These are phyloP conservation scores for Clohesyomyces aquaticus DNA, from an alignment of 495 filamentous ascomycete genomes.

Conservation along the genomic window DNA sequence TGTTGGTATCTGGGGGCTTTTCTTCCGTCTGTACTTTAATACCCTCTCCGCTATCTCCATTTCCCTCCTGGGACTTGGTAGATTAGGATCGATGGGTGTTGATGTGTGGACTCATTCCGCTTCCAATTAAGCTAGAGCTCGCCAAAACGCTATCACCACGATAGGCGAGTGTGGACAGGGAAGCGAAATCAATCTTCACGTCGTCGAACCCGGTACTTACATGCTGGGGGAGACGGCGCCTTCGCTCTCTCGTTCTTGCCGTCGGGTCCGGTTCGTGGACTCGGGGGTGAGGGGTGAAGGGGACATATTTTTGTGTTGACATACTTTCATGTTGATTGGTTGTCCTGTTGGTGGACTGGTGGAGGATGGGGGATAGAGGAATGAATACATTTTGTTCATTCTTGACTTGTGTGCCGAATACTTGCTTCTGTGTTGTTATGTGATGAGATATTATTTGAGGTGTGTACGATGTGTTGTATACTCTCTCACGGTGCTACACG, in stretches of 20 bases:
- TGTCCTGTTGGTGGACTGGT: no score
- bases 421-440: no score
- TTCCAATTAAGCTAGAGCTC: constrained; percentile 66
- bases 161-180: constrained; percentile 67
- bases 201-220: constrained; percentile 4
- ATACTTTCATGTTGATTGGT: no score
- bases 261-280: constrained; percentile 8
- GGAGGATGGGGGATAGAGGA: neutral
- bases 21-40: neutral
- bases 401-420: no score
- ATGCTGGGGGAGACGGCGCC: constrained; percentile 29
- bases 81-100: neutral
- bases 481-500: no score
- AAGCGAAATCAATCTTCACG: constrained; percentile 61
- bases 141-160: constrained; percentile 60
- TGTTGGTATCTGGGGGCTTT: constrained; percentile 20
- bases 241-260: constrained; percentile 10
- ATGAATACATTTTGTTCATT: neutral
- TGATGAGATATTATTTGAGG: no score
- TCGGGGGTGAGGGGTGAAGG: constrained; percentile 6
- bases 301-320: neutral
- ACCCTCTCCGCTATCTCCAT: neutral
- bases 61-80: neutral
- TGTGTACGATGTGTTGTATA: no score
- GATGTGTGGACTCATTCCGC: constrained; percentile 46